A percentile compares a stretch with the other conserved stretches of the same genome.
Evolutionary conservation across 2,329 filamentous ascomycete species (phyloP).

Genomic region (Anthostomella pinea): DNA sequence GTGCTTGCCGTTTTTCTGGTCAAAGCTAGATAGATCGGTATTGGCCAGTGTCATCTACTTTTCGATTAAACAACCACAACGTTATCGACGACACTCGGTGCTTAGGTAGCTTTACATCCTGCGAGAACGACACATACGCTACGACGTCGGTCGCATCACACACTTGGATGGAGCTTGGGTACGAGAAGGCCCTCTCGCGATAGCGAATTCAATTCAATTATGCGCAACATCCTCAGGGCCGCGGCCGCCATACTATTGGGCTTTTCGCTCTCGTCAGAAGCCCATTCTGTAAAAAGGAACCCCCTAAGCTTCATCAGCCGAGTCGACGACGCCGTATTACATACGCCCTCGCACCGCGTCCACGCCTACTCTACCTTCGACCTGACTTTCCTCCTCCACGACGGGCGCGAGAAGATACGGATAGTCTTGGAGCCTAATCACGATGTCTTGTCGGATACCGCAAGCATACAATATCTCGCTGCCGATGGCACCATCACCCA

Average conservation of each 20-base stretch:
- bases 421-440: conserved; percentile 85
- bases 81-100: no score
- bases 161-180: no score
- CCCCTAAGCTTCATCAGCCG: conserved; percentile 72
- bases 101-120: no score
- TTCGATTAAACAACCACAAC: no score
- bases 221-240: conserved; percentile 30
- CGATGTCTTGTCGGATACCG: conserved; percentile 77
- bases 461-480: conserved; percentile 69
- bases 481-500: conserved; percentile 66
- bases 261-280: conserved; percentile 40
- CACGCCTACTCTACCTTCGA: conserved; percentile 83
- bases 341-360: conserved; percentile 74
- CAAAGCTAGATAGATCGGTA: no score
- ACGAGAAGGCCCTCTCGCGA: conserved; percentile 21
- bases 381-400: conserved; percentile 73
- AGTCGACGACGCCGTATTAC: conserved; percentile 72
- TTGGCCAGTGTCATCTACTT: no score
- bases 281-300: conserved; percentile 70
- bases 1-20: no score
- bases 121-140: no score
- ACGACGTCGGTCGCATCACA: no score
- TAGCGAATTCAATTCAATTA: conserved; percentile 23
- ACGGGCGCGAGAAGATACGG: conserved; percentile 66
- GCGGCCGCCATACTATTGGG: conserved; percentile 28